phyloP scores from a whole-genome alignment of 805 yeast species.

The Barnettozyma pratensis region DNA sequence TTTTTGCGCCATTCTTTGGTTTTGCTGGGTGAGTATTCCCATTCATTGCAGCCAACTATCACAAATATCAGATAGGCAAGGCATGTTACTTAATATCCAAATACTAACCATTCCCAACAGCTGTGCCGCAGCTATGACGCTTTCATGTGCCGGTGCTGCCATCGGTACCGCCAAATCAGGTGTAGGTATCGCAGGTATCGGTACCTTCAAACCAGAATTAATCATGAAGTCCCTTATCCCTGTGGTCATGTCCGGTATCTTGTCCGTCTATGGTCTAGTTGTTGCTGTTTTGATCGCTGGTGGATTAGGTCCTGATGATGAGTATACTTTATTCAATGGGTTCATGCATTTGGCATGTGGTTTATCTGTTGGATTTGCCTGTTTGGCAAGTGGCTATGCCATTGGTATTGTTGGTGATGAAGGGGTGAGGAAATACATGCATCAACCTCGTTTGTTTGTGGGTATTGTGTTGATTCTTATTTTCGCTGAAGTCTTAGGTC shows the following conservation, averaged over 20 bases:
- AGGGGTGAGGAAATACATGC: slow-evolving; percentile 84
- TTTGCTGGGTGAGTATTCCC: slow-evolving; percentile 66
- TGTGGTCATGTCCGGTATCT: slow-evolving; percentile 96
- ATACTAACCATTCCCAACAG: slow-evolving; percentile 20
- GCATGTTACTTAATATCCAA: not conserved
- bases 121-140: slow-evolving; percentile 86
- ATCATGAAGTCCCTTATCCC: slow-evolving; percentile 96
- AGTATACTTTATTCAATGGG: slow-evolving; percentile 89
- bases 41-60: not conserved
- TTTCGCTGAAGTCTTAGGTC: slow-evolving; percentile 87
- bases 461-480: slow-evolving; percentile 86
- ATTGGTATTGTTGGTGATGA: slow-evolving; percentile 93
- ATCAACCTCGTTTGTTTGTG: slow-evolving; percentile 82
- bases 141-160: slow-evolving; percentile 97
- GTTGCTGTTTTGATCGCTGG: slow-evolving; percentile 96
- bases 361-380: slow-evolving; percentile 90
- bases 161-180: slow-evolving; percentile 98
- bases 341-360: slow-evolving; percentile 98
- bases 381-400: slow-evolving; percentile 95
- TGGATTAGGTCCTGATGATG: slow-evolving; percentile 69
- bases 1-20: slow-evolving; percentile 95
- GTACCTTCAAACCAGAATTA: slow-evolving; percentile 94
- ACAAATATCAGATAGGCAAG: not conserved
- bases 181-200: slow-evolving; percentile 96
- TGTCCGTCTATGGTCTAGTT: slow-evolving; percentile 94